Conservation (phyloP, 768 basidiomycete species). For the Suillus luteus region DNA sequence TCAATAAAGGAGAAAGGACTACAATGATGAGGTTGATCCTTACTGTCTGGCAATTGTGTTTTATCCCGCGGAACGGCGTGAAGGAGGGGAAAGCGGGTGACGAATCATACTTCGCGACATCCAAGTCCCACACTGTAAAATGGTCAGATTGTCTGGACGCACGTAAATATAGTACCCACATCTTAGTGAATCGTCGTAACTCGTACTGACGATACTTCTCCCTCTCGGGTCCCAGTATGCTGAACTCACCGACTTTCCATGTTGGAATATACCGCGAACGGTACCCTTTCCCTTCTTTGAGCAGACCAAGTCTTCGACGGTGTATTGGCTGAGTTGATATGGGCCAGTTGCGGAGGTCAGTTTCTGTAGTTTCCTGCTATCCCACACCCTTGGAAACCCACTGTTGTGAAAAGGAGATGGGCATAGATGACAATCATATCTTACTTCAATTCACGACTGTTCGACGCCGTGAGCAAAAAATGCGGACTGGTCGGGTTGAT, state of each 20-base stretch:
- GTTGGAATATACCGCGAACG: constrained; percentile 65
- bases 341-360: constrained; percentile 32
- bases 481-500: constrained; percentile 71
- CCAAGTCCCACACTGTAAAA: constrained; percentile 73
- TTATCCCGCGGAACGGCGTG: constrained; percentile 61
- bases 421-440: constrained; percentile 17
- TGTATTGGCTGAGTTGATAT: constrained; percentile 40
- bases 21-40: constrained; percentile 18
- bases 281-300: constrained; percentile 54
- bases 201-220: constrained; percentile 77
- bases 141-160: constrained; percentile 14
- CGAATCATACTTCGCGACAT: constrained; percentile 49
- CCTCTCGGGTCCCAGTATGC: constrained; percentile 88
- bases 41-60: constrained; percentile 83
- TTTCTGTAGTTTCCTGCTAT: constrained; percentile 61
- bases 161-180: constrained; percentile 44
- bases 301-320: constrained; percentile 49
- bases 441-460: constrained; percentile 71
- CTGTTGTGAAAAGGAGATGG: background rate
- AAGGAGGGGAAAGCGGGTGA: constrained; percentile 57
- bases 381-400: constrained; percentile 65
- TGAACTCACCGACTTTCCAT: constrained; percentile 78
- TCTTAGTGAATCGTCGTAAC: constrained; percentile 78
- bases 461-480: constrained; percentile 75
- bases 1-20: constrained; percentile 1